Base-by-base conservation (phyloP, 805 yeast species). In the Ogataea siamensis region DNA sequence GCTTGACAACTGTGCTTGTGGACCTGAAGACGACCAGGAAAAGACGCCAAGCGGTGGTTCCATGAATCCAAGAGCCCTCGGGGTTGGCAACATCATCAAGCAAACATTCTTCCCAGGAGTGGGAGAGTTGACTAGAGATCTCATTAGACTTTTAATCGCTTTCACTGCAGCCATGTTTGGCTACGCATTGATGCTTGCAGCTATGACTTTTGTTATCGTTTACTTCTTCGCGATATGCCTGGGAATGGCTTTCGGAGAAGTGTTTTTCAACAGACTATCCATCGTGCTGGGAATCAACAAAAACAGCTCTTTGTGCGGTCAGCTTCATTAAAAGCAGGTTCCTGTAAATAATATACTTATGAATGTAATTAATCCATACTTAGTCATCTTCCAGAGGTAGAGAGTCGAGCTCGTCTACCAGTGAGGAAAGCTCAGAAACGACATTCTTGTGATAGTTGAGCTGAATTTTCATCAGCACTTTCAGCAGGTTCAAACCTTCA, bases 151-250 rank as follows among this genome's bases (percentile, higher is more conserved):
- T 12, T 23, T 71, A 0, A 47, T 84, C 16, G 71, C 79, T 8
- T 78, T 84, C 45, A 55, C 76, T 12, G 74, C 84, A 3, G 82
- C 84, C 14, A 66, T 83, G 70, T 55, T 84, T 33, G 80, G 83
- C 9, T 84, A 79, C 54, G 81, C 81, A 23, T 61, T 84, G 51
- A 84, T 84, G 94, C 70, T 84, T 63, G 88, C 79, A 11, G 83
- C 83, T 5, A 84, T 84, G 94, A 68, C 83, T 27, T 83, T 68
- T 55, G 72, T 82, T 7, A 49, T 82, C 31, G 62, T 77, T 0
- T 84, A 84, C 49, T 80, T 84, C 58, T 84, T 84, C 61, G 91
- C 86, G 2, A 79, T 82, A 20, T 75, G 80, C 12, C 50, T 79
- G 12, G 94, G 94, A 8, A 63, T 82, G 42, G 72, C 88, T 0